phyloP scores from a whole-genome alignment of 345 rosid genomes.

The Noccaea caerulescens region DNA sequence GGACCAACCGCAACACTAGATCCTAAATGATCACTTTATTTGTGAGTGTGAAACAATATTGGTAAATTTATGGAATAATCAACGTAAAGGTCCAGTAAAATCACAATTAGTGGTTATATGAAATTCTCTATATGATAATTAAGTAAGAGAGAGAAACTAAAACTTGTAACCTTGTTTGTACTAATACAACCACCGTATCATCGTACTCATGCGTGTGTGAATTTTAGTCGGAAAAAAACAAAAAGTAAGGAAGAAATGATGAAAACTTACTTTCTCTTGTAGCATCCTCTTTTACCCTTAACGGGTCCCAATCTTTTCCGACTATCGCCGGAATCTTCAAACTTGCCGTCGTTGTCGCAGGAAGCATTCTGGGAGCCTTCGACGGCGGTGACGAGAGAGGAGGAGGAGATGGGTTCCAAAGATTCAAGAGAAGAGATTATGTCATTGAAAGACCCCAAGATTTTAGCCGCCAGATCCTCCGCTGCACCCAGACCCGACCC shows the following conservation, averaged over 20 bases:
- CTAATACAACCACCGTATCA: not conserved
- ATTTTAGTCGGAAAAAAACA: not conserved
- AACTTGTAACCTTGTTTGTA: not conserved
- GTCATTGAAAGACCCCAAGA: slow-evolving; percentile 53
- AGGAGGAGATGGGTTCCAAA: slow-evolving; percentile 28
- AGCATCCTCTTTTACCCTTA: slow-evolving; percentile 67
- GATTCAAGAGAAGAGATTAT: slow-evolving; percentile 47
- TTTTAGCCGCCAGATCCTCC: slow-evolving; percentile 50
- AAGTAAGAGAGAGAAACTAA: slow-evolving; percentile 3
- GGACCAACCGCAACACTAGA: slow-evolving; percentile 9
- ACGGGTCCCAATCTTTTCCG: slow-evolving; percentile 48
- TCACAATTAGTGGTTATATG: not conserved
- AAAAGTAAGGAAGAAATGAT: not conserved
- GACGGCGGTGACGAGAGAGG: slow-evolving; percentile 28
- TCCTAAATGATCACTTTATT: not conserved
- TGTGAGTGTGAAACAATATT: not conserved
- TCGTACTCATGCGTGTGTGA: not conserved
- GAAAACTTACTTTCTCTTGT: slow-evolving; percentile 76
- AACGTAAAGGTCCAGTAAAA: not conserved
- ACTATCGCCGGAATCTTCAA: slow-evolving; percentile 63
- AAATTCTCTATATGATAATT: not conserved
- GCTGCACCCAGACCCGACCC: slow-evolving; percentile 12
- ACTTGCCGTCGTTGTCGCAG: slow-evolving; percentile 46
- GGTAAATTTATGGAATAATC: not conserved
- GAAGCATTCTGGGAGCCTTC: slow-evolving; percentile 45